Conservation (phyloP, 345 rosid species). For the Mangifera indica region DNA sequence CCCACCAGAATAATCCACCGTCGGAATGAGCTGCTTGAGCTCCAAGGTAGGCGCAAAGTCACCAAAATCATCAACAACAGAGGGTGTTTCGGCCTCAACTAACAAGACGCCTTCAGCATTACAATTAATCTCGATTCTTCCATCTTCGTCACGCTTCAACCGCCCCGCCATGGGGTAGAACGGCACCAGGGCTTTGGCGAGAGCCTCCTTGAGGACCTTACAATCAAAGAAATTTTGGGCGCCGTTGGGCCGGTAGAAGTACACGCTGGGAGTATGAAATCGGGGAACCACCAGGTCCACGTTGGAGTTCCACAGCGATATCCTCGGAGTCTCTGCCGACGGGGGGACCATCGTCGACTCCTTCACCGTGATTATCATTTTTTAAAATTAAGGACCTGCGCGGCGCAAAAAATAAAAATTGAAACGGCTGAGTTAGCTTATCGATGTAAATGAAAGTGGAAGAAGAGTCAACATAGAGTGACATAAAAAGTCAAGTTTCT, state of each 20-base stretch:
- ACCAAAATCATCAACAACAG: slow-evolving; percentile 72
- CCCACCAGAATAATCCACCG: slow-evolving; percentile 83
- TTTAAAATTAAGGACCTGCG: neutral
- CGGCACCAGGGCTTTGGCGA: slow-evolving; percentile 73
- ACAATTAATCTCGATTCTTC: slow-evolving; percentile 92
- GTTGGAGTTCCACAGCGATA: slow-evolving; percentile 78
- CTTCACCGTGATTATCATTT: slow-evolving; percentile 62
- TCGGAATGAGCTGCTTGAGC: slow-evolving; percentile 81
- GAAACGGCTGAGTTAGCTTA: neutral
- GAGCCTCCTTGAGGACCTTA: slow-evolving; percentile 55
- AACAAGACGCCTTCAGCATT: slow-evolving; percentile 81
- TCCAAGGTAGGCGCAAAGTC: slow-evolving; percentile 88
- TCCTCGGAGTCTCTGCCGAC: slow-evolving; percentile 57
- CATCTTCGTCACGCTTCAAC: slow-evolving; percentile 62
- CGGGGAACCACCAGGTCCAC: slow-evolving; percentile 87
- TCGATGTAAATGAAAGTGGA: neutral
- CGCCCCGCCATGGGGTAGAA: slow-evolving; percentile 98
- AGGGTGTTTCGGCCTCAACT: slow-evolving; percentile 71
- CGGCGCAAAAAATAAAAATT: neutral
- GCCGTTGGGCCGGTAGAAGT: slow-evolving; percentile 76
- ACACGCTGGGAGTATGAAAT: slow-evolving; percentile 91
- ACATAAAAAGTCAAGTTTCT: neutral
- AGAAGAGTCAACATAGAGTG: neutral
- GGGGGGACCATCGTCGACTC: slow-evolving; percentile 77
- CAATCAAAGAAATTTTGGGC: slow-evolving; percentile 67